Base-by-base conservation (phyloP, 768 basidiomycete genomes). In the Auriscalpium vulgare region DNA sequence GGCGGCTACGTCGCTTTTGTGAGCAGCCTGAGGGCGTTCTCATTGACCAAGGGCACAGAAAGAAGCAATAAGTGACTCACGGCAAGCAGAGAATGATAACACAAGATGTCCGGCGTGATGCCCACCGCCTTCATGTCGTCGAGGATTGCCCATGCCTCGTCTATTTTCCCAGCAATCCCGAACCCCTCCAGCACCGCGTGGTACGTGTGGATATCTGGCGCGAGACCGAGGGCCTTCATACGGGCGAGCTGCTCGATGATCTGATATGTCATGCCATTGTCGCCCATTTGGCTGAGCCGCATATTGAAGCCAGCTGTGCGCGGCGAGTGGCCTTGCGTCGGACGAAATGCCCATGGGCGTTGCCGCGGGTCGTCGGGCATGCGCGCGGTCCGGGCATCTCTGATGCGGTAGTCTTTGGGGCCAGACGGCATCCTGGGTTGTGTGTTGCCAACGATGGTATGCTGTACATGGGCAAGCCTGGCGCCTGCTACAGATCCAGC, bases 71-170 rank as follows among this genome's bases (percentile, higher is more conserved):
- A 59, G 0, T 78, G 74, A 54, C 81, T 74, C 38, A 79, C 75
- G 3, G 71, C 64, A 37, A 91, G 71, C 4, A 91, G 68, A 4
- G 72, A 66, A 57, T 83, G 78, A 65, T 90, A 91, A 0, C 80
- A 77, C 37, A 68, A 61, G 14, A 76, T 37, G 59, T 83, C 76
- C 0, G 89, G 88, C n/a, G 60, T 43, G 10, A 87, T 66, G 17
- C 74, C 72, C 11, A 73, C 65, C 0, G 63, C 58, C 64, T 87
- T 90, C 85, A 91, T 88, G 45, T 77, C 68, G 11, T 70, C 66
- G 14, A 79, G 78, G 40, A 78, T 63, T 2, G 68, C 60, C 29
- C 89, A 69, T 56, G 75, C 78, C 5, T 69, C 70, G 1, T 63
- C 36, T 54, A 76, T 73, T 17, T 70, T 68, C 9, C 69, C 65